These are phyloP conservation scores for Allantophomopsis cytisporea DNA, from an alignment of 2,329 filamentous ascomycete genomes.

Conservation along the genomic window DNA sequence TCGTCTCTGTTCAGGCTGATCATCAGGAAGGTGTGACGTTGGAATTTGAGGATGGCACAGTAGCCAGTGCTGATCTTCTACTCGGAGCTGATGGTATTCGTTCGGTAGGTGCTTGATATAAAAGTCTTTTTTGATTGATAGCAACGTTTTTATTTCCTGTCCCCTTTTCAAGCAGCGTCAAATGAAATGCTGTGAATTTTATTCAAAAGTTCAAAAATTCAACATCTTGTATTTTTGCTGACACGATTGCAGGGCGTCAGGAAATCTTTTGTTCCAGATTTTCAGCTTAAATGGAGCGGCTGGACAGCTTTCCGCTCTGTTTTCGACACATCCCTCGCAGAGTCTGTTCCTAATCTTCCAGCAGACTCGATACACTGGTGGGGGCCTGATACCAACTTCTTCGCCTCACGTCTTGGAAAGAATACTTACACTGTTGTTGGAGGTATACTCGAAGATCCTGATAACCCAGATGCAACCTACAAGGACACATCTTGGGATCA, in stretches of 20 bases:
- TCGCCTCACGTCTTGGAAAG: constrained; percentile 15
- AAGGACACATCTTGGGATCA: constrained; percentile 15
- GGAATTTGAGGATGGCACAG: constrained; percentile 17
- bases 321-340: constrained; percentile 19
- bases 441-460: constrained; percentile 12
- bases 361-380: constrained; percentile 22
- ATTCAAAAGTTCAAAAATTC: no score
- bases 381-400: constrained; percentile 19
- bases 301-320: constrained; percentile 22
- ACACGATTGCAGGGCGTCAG: constrained; percentile 8
- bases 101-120: constrained; percentile 15
- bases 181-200: no score
- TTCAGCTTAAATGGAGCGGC: constrained; percentile 21
- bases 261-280: constrained; percentile 14
- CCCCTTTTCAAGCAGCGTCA: no score
- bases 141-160: not conserved
- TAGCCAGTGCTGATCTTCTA: constrained; percentile 16
- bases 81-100: constrained; percentile 22
- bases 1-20: constrained; percentile 7
- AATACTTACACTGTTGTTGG: constrained; percentile 20
- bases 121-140: not conserved
- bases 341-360: constrained; percentile 17
- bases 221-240: not conserved
- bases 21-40: constrained; percentile 10
- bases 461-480: constrained; percentile 9